Percentiles rank a stretch among this genome's conserved stretches.
These are phyloP conservation scores for Monosporascus ibericus DNA, from an alignment of 2,329 filamentous ascomycete species.

Conservation along the genomic window DNA sequence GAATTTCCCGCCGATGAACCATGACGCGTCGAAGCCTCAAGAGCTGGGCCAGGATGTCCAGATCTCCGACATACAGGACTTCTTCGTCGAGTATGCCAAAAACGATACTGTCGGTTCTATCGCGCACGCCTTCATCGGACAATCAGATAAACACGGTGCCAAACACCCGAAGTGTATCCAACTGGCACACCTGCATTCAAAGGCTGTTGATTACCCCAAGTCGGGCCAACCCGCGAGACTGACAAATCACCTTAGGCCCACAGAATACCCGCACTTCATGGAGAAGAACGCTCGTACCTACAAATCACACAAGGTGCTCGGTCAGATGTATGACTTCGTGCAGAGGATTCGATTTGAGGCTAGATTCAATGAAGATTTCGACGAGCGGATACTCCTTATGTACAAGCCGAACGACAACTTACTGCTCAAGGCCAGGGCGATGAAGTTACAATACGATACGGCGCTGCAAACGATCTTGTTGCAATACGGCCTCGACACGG, in stretches of 20 bases:
- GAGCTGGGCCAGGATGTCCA: slow-evolving; percentile 57
- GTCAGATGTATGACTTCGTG: slow-evolving; percentile 76
- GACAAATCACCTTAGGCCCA: slow-evolving; percentile 52
- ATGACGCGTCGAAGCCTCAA: slow-evolving; percentile 51
- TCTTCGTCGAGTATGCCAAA: slow-evolving; percentile 91
- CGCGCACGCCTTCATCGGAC: slow-evolving; percentile 74
- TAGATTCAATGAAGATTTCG: slow-evolving; percentile 67
- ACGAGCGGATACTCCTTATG: slow-evolving; percentile 62
- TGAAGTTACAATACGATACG: slow-evolving; percentile 76
- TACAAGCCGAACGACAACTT: slow-evolving; percentile 50
- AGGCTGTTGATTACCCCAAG: slow-evolving; percentile 92
- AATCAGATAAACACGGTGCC: slow-evolving; percentile 65
- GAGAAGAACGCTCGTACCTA: slow-evolving; percentile 60
- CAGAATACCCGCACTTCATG: slow-evolving; percentile 80
- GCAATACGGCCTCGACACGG: slow-evolving; percentile 75
- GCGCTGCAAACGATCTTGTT: slow-evolving; percentile 74
- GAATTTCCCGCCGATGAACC: slow-evolving; percentile 75
- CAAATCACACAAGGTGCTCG: slow-evolving; percentile 64
- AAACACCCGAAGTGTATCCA: slow-evolving; percentile 64
- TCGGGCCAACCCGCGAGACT: slow-evolving; percentile 74
- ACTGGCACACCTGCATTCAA: slow-evolving; percentile 77
- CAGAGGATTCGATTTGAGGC: slow-evolving; percentile 62
- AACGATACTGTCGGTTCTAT: slow-evolving; percentile 77
- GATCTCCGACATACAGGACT: slow-evolving; percentile 67
- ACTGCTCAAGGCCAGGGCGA: slow-evolving; percentile 51